Conservation (phyloP, 257 asterid genomes). For the Asclepias syriaca region DNA sequence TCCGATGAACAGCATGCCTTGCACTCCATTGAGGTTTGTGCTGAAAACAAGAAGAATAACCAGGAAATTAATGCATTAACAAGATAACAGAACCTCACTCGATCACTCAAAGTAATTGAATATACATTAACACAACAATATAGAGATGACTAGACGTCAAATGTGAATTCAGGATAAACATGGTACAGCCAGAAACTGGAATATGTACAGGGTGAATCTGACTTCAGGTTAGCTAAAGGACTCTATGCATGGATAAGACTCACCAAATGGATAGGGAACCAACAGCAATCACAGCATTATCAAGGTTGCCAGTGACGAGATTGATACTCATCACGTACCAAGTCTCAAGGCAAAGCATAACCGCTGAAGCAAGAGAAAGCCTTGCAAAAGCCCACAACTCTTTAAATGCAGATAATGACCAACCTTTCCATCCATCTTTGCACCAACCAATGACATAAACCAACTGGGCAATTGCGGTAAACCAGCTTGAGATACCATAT, state of each 20-base stretch:
- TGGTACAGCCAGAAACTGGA: neutral
- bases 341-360: slow-evolving; percentile 78
- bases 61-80: neutral
- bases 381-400: slow-evolving; percentile 79
- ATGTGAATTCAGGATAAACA: neutral
- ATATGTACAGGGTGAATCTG: no score
- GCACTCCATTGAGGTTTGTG: slow-evolving; percentile 66
- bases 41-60: slow-evolving; percentile 31
- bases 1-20: slow-evolving; percentile 75
- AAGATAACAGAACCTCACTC: neutral
- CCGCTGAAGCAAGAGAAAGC: slow-evolving; percentile 81
- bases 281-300: slow-evolving; percentile 62
- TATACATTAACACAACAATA: neutral
- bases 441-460: slow-evolving; percentile 73
- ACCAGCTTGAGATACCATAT: slow-evolving; percentile 49
- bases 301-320: slow-evolving; percentile 66
- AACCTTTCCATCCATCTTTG: slow-evolving; percentile 82
- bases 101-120: neutral
- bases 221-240: neutral
- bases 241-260: slow-evolving; percentile 9
- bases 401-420: slow-evolving; percentile 49
- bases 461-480: slow-evolving; percentile 42
- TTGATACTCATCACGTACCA: slow-evolving; percentile 85
- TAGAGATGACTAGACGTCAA: neutral
- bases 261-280: slow-evolving; percentile 86